These are phyloP conservation scores for Cladochytrium replicatum DNA, from an alignment of 192 early-diverging fungal genomes.

Conservation along the genomic window DNA sequence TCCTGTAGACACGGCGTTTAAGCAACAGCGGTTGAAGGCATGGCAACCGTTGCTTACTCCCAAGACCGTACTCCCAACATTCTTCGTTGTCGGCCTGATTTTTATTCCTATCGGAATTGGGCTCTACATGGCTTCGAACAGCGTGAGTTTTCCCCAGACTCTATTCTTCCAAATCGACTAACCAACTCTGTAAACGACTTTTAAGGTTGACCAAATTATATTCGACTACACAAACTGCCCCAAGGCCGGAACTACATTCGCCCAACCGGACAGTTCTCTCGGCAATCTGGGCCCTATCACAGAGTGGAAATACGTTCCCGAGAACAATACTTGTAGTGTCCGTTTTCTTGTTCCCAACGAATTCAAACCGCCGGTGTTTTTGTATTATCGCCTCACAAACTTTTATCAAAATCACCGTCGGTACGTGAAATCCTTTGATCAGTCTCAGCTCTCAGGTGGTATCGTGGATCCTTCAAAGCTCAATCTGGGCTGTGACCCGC, in stretches of 20 bases:
- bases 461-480: constrained; percentile 26
- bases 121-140: constrained; percentile 77
- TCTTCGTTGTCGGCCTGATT: constrained; percentile 86
- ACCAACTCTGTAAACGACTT: constrained; percentile 8
- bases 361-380: constrained; percentile 68
- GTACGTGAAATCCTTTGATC: constrained; percentile 84
- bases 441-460: constrained; percentile 71
- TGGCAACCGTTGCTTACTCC: constrained; percentile 99
- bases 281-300: constrained; percentile 9
- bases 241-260: constrained; percentile 4
- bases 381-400: constrained; percentile 94
- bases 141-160: constrained; percentile 35
- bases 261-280: constrained; percentile 6
- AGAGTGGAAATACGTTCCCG: constrained; percentile 39
- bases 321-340: constrained; percentile 55
- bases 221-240: constrained; percentile 93
- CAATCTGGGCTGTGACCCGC: constrained; percentile 50
- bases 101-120: constrained; percentile 94
- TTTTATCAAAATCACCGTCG: constrained; percentile 99
- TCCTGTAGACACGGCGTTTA: constrained; percentile 81
- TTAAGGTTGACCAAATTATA: constrained; percentile 67
- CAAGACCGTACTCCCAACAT: constrained; percentile 92
- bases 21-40: constrained; percentile 97
- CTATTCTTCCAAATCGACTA: background rate
- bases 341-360: constrained; percentile 49